Percentiles rank a stretch among this genome's conserved stretches.
These are phyloP conservation scores for Kodamaea hsintzibuensis DNA, from an alignment of 805 yeast species.

Conservation along the genomic window DNA sequence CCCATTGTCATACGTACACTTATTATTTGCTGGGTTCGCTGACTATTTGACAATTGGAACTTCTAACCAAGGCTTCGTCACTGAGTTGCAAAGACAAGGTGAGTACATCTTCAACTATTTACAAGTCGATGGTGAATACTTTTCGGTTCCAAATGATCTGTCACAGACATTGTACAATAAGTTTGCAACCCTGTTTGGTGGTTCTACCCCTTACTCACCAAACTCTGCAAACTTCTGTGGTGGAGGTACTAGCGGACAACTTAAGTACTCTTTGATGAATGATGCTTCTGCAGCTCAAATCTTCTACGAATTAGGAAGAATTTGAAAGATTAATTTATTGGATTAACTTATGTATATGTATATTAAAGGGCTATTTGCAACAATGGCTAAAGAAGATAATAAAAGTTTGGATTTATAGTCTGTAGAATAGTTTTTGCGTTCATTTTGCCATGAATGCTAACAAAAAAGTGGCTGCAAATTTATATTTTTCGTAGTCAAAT, in stretches of 20 bases:
- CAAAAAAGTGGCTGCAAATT: neutral
- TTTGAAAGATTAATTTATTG: neutral
- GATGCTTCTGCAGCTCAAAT: slow-evolving; percentile 24
- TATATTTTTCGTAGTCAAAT: too few relatives aligned
- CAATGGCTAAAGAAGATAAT: neutral
- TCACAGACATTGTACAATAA: slow-evolving; percentile 10
- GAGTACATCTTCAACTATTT: slow-evolving; percentile 15
- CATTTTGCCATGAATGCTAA: too few relatives aligned
- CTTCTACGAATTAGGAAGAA: slow-evolving; percentile 15
- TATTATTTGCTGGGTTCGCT: slow-evolving; percentile 18
- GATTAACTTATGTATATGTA: neutral
- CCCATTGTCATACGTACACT: slow-evolving; percentile 16
- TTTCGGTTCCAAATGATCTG: slow-evolving; percentile 7
- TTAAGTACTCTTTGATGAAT: slow-evolving; percentile 18
- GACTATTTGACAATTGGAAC: slow-evolving; percentile 15
- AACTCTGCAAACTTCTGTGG: slow-evolving; percentile 12
- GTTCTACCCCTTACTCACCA: slow-evolving; percentile 7
- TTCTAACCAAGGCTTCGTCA: slow-evolving; percentile 7
- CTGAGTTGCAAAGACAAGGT: slow-evolving; percentile 12
- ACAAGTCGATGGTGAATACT: slow-evolving; percentile 17
- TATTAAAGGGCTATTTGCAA: neutral
- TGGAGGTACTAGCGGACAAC: slow-evolving; percentile 10
- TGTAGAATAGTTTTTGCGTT: too few relatives aligned
- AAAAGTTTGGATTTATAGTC: neutral
- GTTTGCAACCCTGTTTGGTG: slow-evolving; percentile 7